phyloP scores from a whole-genome alignment of 257 asterid species.

The Solanum virginianum region DNA sequence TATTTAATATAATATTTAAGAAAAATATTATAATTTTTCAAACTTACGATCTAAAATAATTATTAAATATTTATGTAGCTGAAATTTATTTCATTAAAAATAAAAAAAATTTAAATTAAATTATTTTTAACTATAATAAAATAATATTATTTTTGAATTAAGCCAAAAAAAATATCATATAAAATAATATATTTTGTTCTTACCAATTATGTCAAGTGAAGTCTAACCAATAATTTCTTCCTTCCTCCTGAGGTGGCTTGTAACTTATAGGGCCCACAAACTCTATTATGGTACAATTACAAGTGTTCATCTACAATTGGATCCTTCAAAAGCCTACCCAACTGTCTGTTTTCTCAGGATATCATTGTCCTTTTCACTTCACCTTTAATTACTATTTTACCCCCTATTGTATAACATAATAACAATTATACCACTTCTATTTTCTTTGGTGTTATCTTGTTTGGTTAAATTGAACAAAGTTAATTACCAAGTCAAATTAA shows the following conservation, averaged over 20 bases:
- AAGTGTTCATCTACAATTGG: background rate
- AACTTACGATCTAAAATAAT: too few species aligned
- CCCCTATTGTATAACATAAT: background rate
- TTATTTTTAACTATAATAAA: too few species aligned
- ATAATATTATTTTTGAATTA: too few species aligned
- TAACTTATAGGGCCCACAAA: background rate
- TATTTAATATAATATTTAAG: too few species aligned
- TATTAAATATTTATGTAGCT: too few species aligned
- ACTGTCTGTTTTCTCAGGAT: background rate
- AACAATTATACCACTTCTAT: background rate
- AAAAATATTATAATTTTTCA: too few species aligned
- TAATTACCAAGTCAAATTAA: background rate
- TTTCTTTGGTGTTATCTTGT: background rate
- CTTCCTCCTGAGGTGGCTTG: background rate
- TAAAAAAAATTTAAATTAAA: too few species aligned
- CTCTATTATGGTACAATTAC: background rate
- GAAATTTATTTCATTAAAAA: too few species aligned
- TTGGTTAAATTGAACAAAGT: background rate
- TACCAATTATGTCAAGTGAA: too few species aligned
- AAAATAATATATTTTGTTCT: too few species aligned
- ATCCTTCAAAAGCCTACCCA: background rate
- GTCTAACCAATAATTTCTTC: background rate
- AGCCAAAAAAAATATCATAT: too few species aligned
- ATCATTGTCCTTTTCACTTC: background rate
- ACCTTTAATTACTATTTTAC: background rate